Evolutionary conservation across 768 basidiomycete genomes (phyloP).

Genomic region (Suillus ampliporus): DNA sequence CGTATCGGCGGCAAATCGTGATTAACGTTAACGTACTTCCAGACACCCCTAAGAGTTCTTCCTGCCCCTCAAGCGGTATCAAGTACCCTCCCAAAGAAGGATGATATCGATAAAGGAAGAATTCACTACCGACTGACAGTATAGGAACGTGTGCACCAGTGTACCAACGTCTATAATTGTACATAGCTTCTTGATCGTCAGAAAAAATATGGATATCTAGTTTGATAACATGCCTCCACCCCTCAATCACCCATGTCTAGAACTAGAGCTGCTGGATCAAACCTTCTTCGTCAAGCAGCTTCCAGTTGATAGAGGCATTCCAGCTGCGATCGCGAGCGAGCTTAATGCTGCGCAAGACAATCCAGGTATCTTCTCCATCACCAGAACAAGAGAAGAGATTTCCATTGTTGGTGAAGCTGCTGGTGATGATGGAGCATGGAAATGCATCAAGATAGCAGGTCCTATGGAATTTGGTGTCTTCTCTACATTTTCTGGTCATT

Average conservation of each 20-base stretch:
- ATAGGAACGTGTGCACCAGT: background rate
- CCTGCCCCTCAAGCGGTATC: slow-evolving; percentile 63
- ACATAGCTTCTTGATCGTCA: slow-evolving; percentile 2
- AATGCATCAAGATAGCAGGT: slow-evolving; percentile 65
- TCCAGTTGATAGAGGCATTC: slow-evolving; percentile 39
- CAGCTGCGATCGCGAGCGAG: slow-evolving; percentile 25
- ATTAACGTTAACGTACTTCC: slow-evolving; percentile 9
- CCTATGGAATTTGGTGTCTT: slow-evolving; percentile 67
- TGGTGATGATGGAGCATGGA: slow-evolving; percentile 52
- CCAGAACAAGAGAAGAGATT: slow-evolving; percentile 63
- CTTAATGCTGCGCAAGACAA: slow-evolving; percentile 36
- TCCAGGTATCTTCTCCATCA: slow-evolving; percentile 56
- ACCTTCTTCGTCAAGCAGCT: slow-evolving; percentile 53
- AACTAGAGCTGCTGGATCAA: slow-evolving; percentile 50
- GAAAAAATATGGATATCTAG: background rate
- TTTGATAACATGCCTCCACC: slow-evolving; percentile 48
- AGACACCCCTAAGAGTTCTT: slow-evolving; percentile 57
- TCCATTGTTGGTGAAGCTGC: slow-evolving; percentile 59
- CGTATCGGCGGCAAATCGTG: background rate
- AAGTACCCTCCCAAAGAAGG: slow-evolving; percentile 61
- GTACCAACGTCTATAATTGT: slow-evolving; percentile 7
- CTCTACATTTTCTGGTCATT: background rate
- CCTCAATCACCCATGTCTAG: slow-evolving; percentile 49
- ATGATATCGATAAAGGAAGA: slow-evolving; percentile 1
- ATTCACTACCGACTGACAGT: background rate